phyloP scores from a whole-genome alignment of 441 rosid genomes.

The Brassica hybrid region DNA sequence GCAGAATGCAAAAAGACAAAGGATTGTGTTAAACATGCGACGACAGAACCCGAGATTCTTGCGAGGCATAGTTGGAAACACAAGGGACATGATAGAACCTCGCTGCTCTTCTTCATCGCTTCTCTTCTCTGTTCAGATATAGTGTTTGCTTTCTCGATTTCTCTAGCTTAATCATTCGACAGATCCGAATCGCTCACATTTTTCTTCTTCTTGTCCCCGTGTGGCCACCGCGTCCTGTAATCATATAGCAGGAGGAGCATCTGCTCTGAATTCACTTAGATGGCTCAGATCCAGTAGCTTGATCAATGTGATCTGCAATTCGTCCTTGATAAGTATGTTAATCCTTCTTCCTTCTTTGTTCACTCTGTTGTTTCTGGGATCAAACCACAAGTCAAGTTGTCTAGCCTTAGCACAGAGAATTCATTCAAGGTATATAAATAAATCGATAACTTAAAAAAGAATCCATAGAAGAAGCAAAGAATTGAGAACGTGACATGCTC shows the following conservation, averaged over 20 bases:
- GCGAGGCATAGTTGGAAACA: neutral
- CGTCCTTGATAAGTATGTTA: conserved; percentile 54
- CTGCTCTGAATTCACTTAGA: conserved; percentile 93
- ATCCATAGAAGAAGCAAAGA: neutral
- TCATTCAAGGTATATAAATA: neutral
- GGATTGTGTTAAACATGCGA: neutral
- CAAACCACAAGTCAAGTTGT: conserved; percentile 93
- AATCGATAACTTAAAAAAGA: neutral
- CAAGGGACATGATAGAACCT: conserved; percentile 44
- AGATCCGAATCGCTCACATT: conserved; percentile 52
- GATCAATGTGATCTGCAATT: conserved; percentile 56
- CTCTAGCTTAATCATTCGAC: conserved; percentile 60
- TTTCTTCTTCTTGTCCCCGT: conserved; percentile 77
- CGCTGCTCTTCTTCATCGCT: conserved; percentile 74
- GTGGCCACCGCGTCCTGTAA: conserved; percentile 79
- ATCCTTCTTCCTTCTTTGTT: conserved; percentile 91
- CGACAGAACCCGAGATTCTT: neutral
- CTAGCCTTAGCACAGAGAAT: conserved; percentile 40
- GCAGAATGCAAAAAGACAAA: neutral
- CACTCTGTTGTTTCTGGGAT: conserved; percentile 85
- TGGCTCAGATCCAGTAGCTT: conserved; percentile 68
- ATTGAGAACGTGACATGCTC: neutral
- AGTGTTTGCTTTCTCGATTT: conserved; percentile 57
- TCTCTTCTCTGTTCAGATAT: conserved; percentile 54
- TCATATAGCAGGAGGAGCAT: conserved; percentile 94